Percentiles rank a stretch among this genome's conserved stretches.
These are phyloP conservation scores for Daphne laureola DNA, from an alignment of 441 rosid species.

Conservation along the genomic window DNA sequence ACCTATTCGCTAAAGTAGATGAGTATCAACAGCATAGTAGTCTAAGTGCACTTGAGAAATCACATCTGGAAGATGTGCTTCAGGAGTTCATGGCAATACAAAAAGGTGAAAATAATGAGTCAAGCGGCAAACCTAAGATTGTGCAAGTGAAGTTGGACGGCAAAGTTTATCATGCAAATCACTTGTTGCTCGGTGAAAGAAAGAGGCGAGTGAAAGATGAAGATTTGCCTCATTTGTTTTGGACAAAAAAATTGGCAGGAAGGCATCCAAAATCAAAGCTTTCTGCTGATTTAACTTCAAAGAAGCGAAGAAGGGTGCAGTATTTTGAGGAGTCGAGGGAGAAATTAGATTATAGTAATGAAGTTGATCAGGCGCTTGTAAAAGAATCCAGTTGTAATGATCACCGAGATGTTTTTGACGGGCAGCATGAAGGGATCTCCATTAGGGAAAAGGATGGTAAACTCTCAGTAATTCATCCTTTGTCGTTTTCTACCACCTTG, in stretches of 20 bases:
- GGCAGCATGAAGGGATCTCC: conserved; percentile 17
- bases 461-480: background rate
- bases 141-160: conserved; percentile 48
- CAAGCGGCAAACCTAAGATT: conserved; percentile 31
- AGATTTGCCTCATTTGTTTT: conserved; percentile 53
- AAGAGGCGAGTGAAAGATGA: conserved; percentile 38
- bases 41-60: conserved; percentile 26
- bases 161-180: conserved; percentile 42
- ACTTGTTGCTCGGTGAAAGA: conserved; percentile 54
- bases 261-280: conserved; percentile 65
- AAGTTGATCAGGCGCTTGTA: conserved; percentile 46
- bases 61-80: conserved; percentile 31
- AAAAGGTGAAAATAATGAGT: conserved; percentile 25
- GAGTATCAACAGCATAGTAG: conserved; percentile 40
- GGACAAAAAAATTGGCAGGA: conserved; percentile 58
- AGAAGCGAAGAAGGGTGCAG: conserved; percentile 60
- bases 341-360: conserved; percentile 23
- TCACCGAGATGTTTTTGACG: background rate
- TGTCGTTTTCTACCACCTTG: too few species aligned
- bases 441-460: conserved; percentile 35
- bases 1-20: conserved; percentile 54
- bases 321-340: conserved; percentile 20
- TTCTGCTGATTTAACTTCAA: conserved; percentile 41
- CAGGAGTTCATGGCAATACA: conserved; percentile 47
- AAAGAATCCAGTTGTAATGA: conserved; percentile 22